Percentiles rank a stretch among this genome's conserved stretches.
These are phyloP conservation scores for Anthostomella pinea DNA, from an alignment of 2,329 filamentous ascomycete genomes.

Conservation along the genomic window DNA sequence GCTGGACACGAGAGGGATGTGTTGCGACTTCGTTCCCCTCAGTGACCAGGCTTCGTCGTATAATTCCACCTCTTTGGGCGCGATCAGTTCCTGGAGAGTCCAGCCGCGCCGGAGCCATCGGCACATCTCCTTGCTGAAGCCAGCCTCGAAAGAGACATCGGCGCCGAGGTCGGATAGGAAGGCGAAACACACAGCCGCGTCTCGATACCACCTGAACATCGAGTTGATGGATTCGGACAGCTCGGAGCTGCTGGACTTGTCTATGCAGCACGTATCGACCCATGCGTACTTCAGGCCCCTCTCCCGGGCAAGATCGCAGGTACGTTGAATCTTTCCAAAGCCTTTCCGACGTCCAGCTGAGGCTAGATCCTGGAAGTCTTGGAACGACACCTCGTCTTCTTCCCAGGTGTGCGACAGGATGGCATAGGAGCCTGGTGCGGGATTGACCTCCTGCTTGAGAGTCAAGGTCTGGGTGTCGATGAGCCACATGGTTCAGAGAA, in stretches of 20 bases:
- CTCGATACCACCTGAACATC: conserved; percentile 18
- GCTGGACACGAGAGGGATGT: conserved; percentile 1
- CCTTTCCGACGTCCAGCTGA: conserved; percentile 2
- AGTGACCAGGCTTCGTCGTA: conserved; percentile 14
- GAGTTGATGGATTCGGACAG: conserved; percentile 22
- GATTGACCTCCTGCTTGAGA: not conserved
- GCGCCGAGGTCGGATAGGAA: conserved; percentile 32
- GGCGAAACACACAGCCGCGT: conserved; percentile 17
- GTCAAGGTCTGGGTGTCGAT: conserved; percentile 2
- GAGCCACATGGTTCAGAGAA: conserved; percentile 5
- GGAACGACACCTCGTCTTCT: conserved; percentile 28
- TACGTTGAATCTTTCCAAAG: conserved; percentile 17
- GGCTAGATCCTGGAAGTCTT: conserved; percentile 17
- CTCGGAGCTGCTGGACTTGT: conserved; percentile 20
- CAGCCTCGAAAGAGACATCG: conserved; percentile 13
- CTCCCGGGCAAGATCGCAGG: conserved; percentile 8
- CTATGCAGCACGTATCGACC: conserved; percentile 27
- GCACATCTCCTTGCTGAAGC: not conserved
- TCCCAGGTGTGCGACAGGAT: conserved; percentile 38
- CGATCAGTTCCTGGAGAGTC: conserved; percentile 24
- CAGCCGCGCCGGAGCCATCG: conserved; percentile 16
- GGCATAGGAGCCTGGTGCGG: conserved; percentile 20
- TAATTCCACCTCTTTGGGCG: conserved; percentile 13
- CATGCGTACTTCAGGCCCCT: conserved; percentile 16
- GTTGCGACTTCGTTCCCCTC: conserved; percentile 5